Base-by-base conservation (phyloP, 148 eudicot species). In the Talinum fruticosum region DNA sequence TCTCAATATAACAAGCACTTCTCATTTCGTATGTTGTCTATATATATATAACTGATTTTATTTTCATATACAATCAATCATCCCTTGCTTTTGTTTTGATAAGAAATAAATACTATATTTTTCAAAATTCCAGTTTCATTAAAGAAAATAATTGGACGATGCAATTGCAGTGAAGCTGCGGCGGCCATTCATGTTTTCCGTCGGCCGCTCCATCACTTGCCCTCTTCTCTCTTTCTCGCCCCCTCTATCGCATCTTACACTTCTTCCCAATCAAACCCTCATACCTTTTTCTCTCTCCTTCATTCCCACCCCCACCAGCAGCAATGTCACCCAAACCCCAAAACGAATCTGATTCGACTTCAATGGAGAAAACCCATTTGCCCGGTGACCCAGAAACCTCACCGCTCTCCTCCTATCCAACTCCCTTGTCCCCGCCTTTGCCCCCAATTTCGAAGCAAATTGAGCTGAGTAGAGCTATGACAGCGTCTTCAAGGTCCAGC, bases 401-500 rank as follows among this genome's bases (percentile, higher is more conserved):
- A 23, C 38, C 65, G 61, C 34, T 8, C 4, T 45, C 64, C 35
- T 69, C 64, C 37, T 93, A 92, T 87, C 98, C 97, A 54, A 87
- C 74, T 75, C 97, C 98, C 76, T 74, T 95, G 54, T 92, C 98
- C 21, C 99, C 97, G 6, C 92, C 89, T 47, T 74, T 90, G 44
- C 94, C 99, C 28, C 77, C 79, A 69, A 78, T 89, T 57, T 95
- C 99, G 29, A 95, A 95, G 87, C 80, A 91, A 53, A 84, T 95
- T 21, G 99, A 95, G 86, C 88, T 92, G 24, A 80, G 69, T 67
- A 87, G 99, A 82, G 97, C 99, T 45, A 82, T 95, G 88, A 66
- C 87, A 0, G 97, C 97, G n/a, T 86, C 99, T n/a, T 91, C 99
- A n/a, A 92, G 61, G 71, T 92, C 97, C 5, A 76, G 87, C n/a